Conservation (phyloP, 805 yeast genomes). For the Yamadazyma paraphyllophila region DNA sequence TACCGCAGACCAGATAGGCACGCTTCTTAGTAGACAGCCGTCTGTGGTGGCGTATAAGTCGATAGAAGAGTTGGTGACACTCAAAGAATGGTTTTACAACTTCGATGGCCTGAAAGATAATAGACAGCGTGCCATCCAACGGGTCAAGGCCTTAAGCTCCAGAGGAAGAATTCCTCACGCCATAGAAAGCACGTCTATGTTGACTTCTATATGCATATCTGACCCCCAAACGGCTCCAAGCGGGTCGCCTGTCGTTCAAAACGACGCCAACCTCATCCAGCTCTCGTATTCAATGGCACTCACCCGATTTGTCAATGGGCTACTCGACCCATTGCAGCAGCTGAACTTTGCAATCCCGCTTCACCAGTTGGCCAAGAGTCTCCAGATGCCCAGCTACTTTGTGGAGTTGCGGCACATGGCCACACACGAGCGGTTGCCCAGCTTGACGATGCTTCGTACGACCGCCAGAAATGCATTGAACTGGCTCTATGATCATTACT, state of each 20-base stretch:
- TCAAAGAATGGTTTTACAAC: constrained; percentile 55
- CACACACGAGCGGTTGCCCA: constrained; percentile 85
- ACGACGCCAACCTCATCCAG: constrained; percentile 39
- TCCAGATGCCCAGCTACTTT: constrained; percentile 72
- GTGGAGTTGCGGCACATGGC: constrained; percentile 90
- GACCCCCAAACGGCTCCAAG: constrained; percentile 28
- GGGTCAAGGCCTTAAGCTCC: constrained; percentile 52
- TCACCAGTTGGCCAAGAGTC: constrained; percentile 64
- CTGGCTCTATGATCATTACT: constrained; percentile 76
- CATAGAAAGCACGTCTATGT: constrained; percentile 60
- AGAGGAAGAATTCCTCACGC: constrained; percentile 72
- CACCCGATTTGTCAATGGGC: constrained; percentile 86
- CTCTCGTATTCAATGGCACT: constrained; percentile 69
- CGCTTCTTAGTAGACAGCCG: constrained; percentile 14
- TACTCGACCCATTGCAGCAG: constrained; percentile 83
- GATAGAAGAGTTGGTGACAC: constrained; percentile 40
- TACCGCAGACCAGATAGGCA: constrained; percentile 7
- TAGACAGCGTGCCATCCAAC: constrained; percentile 47
- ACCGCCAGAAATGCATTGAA: constrained; percentile 58
- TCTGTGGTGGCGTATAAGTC: constrained; percentile 27
- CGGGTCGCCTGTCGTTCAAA: neutral
- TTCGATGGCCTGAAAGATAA: constrained; percentile 24
- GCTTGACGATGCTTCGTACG: constrained; percentile 62
- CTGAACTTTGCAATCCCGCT: constrained; percentile 76
- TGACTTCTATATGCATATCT: constrained; percentile 45